phyloP scores from a whole-genome alignment of 1,139 yeast species.

The Zhuliangozyma parablackwelliae region DNA sequence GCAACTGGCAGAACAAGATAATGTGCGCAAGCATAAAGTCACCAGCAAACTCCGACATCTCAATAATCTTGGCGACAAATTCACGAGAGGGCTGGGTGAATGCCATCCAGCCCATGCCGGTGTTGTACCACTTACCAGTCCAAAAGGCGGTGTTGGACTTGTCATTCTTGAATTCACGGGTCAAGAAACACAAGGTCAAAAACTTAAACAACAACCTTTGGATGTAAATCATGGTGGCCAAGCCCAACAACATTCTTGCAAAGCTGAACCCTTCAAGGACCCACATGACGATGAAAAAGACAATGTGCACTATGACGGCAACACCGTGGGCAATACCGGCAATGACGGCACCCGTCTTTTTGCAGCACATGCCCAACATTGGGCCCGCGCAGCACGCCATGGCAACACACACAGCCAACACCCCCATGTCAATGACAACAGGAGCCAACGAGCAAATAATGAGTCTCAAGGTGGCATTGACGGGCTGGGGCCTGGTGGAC shows the following conservation, averaged over 20 bases:
- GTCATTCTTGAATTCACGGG: conserved; percentile 97
- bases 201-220: conserved; percentile 88
- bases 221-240: conserved; percentile 76
- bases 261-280: conserved; percentile 90
- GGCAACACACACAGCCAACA: conserved; percentile 65
- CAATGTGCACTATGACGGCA: conserved; percentile 79
- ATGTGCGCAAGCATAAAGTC: conserved; percentile 92
- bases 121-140: conserved; percentile 99
- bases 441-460: conserved; percentile 91
- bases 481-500: conserved; percentile 38
- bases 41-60: conserved; percentile 94
- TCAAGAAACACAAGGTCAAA: conserved; percentile 72
- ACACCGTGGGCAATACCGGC: conserved; percentile 97
- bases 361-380: conserved; percentile 88
- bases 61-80: conserved; percentile 89
- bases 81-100: conserved; percentile 96
- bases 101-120: conserved; percentile 93
- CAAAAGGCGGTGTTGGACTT: conserved; percentile 97
- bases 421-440: conserved; percentile 85
- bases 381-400: conserved; percentile 98
- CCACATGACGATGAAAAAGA: conserved; percentile 95
- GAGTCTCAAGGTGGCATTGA: conserved; percentile 80
- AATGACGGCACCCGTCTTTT: conserved; percentile 94
- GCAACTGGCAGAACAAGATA: conserved; percentile 83
- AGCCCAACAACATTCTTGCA: conserved; percentile 82